A percentile compares a stretch with the other conserved stretches of the same genome.
These are phyloP conservation scores for Cyberlindnera maritima DNA, from an alignment of 805 yeast species.

Conservation along the genomic window DNA sequence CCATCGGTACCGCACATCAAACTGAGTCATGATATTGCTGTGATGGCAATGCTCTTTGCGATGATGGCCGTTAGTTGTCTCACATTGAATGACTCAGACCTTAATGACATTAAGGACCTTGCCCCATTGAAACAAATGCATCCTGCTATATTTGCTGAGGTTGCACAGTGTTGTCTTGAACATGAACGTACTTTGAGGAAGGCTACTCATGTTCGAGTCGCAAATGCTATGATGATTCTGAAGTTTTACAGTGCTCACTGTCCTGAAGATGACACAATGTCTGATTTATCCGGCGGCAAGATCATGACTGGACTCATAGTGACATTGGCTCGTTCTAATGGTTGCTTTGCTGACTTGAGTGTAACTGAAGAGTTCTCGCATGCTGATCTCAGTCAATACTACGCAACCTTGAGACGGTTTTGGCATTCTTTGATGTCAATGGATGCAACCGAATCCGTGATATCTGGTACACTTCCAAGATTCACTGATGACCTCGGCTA, in stretches of 20 bases:
- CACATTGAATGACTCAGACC: conserved; percentile 16
- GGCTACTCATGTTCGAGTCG: conserved; percentile 40
- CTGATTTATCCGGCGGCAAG: conserved; percentile 46
- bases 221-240: conserved; percentile 49
- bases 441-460: conserved; percentile 18
- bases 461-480: conserved; percentile 14
- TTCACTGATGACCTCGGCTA: conserved; percentile 20
- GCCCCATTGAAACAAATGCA: conserved; percentile 2
- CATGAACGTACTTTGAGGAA: conserved; percentile 46
- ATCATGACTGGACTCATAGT: conserved; percentile 44
- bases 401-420: conserved; percentile 21
- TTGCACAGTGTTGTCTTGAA: conserved; percentile 38
- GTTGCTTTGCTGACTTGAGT: conserved; percentile 23
- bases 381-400: conserved; percentile 40
- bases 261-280: conserved; percentile 56
- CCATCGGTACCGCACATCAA: conserved; percentile 3
- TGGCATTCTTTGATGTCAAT: conserved; percentile 26
- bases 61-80: conserved; percentile 22
- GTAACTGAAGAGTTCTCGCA: conserved; percentile 35
- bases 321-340: conserved; percentile 51
- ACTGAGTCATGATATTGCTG: conserved; percentile 18
- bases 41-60: conserved; percentile 18
- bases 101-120: conserved; percentile 6
- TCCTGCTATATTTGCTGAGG: conserved; percentile 3
- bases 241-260: conserved; percentile 46